phyloP scores from a whole-genome alignment of 176 grass and related monocot species.

The Oryza meyeriana region DNA sequence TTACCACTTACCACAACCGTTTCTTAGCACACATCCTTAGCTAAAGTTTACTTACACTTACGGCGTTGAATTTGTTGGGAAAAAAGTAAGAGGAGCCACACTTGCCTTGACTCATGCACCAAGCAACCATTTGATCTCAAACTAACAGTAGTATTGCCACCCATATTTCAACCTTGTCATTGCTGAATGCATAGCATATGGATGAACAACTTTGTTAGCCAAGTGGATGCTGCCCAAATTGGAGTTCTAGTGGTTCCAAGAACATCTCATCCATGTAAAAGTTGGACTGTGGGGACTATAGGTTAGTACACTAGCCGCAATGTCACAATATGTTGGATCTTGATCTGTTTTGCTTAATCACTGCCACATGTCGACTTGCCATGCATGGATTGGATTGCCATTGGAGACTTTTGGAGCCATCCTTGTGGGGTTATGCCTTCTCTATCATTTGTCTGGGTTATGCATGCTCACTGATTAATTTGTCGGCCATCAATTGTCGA shows the following conservation, averaged over 20 bases:
- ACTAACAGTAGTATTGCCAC: neutral
- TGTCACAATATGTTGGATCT: neutral
- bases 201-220: neutral
- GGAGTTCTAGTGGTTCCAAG: constrained; percentile 9
- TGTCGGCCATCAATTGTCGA: neutral
- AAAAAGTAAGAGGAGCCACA: neutral
- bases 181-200: neutral
- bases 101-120: neutral
- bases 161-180: neutral
- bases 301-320: neutral
- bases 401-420: neutral
- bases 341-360: neutral
- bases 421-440: neutral
- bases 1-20: too few relatives aligned
- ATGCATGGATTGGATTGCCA: neutral
- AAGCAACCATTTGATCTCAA: neutral
- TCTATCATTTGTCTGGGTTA: neutral
- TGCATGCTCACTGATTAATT: neutral
- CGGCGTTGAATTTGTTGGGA: too few relatives aligned
- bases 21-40: too few relatives aligned
- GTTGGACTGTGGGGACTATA: neutral
- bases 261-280: neutral
- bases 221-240: neutral
- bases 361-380: neutral
- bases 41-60: too few relatives aligned